Evolutionary conservation across 2,329 filamentous ascomycete species (phyloP).

Genomic region (Lecanicillium sp.): DNA sequence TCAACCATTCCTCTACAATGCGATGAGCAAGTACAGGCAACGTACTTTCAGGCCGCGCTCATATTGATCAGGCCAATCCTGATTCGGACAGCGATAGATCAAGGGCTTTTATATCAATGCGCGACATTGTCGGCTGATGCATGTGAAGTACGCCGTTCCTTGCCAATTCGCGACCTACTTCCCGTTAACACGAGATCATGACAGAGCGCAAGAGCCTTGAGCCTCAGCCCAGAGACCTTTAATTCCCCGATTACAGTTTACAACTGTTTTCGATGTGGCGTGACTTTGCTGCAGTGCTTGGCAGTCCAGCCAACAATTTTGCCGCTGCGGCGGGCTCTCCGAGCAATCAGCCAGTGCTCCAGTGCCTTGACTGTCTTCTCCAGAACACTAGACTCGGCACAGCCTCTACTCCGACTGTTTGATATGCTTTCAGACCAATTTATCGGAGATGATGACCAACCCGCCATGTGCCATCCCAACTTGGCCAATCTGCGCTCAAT

Average conservation of each 20-base stretch:
- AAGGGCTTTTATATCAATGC: constrained; percentile 2
- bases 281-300: constrained; percentile 3
- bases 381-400: not conserved
- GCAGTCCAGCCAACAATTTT: constrained; percentile 5
- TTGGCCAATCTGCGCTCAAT: constrained; percentile 3
- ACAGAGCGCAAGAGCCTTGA: constrained; percentile 2
- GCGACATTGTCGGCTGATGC: constrained; percentile 1
- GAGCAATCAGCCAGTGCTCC: constrained; percentile 3
- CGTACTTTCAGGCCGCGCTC: constrained; percentile 3
- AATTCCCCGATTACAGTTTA: constrained; percentile 3
- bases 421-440: constrained; percentile 6
- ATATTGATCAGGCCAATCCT: constrained; percentile 1
- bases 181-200: not conserved
- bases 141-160: constrained; percentile 2
- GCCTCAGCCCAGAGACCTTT: not conserved
- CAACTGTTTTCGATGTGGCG: constrained; percentile 5
- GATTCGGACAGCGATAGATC: constrained; percentile 4
- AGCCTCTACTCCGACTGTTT: constrained; percentile 2
- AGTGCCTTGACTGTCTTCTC: constrained; percentile 1
- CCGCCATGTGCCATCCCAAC: constrained; percentile 1
- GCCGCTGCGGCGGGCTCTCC: constrained; percentile 2
- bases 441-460: not conserved
- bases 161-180: not conserved
- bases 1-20: constrained; percentile 2
- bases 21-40: constrained; percentile 4